Evolutionary conservation across 129 eudicot genomes (phyloP).

Genomic region (Lactuca sativa): DNA sequence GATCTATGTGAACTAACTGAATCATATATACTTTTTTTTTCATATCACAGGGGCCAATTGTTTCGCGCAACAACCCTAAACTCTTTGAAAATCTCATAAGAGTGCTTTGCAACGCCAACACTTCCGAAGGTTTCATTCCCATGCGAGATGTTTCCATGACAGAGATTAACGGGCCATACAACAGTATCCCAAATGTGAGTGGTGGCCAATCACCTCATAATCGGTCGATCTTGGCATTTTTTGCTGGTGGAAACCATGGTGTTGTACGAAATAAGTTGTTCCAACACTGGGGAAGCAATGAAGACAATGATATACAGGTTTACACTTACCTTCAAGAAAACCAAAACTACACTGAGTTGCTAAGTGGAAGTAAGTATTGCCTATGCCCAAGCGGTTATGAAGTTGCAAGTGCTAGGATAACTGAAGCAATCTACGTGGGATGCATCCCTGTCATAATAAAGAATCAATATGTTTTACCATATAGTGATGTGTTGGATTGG

Average conservation of each 20-base stretch:
- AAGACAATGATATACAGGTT: conserved; percentile 47
- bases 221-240: conserved; percentile 64
- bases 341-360: conserved; percentile 43
- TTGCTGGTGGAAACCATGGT: conserved; percentile 82
- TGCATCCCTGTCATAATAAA: conserved; percentile 69
- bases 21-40: too few relatives aligned
- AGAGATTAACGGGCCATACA: conserved; percentile 53
- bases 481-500: conserved; percentile 76
- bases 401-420: conserved; percentile 76
- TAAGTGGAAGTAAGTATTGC: conserved; percentile 55
- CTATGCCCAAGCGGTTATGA: conserved; percentile 85
- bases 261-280: conserved; percentile 53
- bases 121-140: conserved; percentile 63
- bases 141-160: conserved; percentile 65
- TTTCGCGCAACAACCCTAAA: conserved; percentile 34
- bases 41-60: conserved; percentile 45
- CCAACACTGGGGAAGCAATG: conserved; percentile 61
- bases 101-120: conserved; percentile 79
- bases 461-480: conserved; percentile 53
- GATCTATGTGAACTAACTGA: neutral
- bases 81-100: conserved; percentile 50
- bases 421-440: conserved; percentile 62
- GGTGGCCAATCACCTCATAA: conserved; percentile 51
- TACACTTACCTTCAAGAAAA: conserved; percentile 52
- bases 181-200: conserved; percentile 27